Evolutionary conservation across 2,329 filamentous ascomycete species (phyloP).

Genomic region (Scytalidium lignicola): DNA sequence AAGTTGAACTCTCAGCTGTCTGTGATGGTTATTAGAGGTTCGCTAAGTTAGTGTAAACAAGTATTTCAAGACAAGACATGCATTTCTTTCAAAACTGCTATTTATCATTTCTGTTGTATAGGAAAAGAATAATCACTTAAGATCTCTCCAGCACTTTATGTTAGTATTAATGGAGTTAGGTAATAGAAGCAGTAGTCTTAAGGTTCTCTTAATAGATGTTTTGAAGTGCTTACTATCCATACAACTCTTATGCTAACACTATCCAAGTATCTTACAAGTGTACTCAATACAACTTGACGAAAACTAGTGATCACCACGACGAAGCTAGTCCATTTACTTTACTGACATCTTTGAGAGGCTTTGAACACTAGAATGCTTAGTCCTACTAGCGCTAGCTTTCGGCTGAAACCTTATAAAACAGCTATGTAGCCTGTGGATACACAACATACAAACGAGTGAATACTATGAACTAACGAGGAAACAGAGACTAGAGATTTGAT

Average conservation of each 20-base stretch:
- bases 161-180: background rate
- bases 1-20: background rate
- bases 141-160: background rate
- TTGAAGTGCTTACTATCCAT: background rate
- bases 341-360: background rate
- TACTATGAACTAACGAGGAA: constrained; percentile 9
- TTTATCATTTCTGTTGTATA: background rate
- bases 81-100: background rate
- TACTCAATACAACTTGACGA: background rate
- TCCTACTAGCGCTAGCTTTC: background rate
- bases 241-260: background rate
- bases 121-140: background rate
- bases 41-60: background rate
- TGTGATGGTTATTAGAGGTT: background rate
- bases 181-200: background rate
- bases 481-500: constrained; percentile 12
- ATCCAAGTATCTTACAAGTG: background rate
- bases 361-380: background rate
- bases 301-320: background rate
- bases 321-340: background rate
- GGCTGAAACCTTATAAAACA: background rate
- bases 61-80: background rate
- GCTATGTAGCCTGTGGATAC: background rate
- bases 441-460: constrained; percentile 7
- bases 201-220: background rate